These are phyloP conservation scores for Fragaria vesca DNA, from an alignment of 306 rosid genomes.

Conservation along the genomic window DNA sequence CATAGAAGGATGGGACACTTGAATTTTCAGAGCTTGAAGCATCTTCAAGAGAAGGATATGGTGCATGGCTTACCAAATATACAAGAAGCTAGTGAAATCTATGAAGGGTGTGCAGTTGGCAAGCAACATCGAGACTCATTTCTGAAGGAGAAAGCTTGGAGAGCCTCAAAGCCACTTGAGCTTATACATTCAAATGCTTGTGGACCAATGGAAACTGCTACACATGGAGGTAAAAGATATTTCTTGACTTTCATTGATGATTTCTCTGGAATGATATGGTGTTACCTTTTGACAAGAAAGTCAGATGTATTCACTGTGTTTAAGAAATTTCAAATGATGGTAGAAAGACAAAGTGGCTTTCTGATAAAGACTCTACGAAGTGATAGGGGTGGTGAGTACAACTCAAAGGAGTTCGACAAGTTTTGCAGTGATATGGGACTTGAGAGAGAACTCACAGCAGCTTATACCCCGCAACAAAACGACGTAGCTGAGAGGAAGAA, in stretches of 20 bases:
- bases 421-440: not conserved
- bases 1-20: not conserved
- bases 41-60: not conserved
- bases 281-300: not conserved
- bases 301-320: not conserved
- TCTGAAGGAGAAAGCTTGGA: not conserved
- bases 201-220: not conserved
- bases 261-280: not conserved
- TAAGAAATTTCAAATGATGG: not conserved
- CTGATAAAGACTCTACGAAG: not conserved
- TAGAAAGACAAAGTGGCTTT: not conserved
- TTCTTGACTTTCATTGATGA: not conserved
- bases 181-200: not conserved
- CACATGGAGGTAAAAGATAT: not conserved
- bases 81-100: not conserved
- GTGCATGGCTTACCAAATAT: not conserved
- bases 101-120: not conserved
- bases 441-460: not conserved
- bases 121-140: not conserved
- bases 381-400: constrained; percentile 7
- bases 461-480: constrained; percentile 13
- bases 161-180: not conserved
- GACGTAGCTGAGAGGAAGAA: not conserved
- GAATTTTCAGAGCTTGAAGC: not conserved
- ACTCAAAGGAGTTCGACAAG: not conserved